These are phyloP conservation scores for Pseudogymnoascus destructans DNA, from an alignment of 2,329 filamentous ascomycete species.

Conservation along the genomic window DNA sequence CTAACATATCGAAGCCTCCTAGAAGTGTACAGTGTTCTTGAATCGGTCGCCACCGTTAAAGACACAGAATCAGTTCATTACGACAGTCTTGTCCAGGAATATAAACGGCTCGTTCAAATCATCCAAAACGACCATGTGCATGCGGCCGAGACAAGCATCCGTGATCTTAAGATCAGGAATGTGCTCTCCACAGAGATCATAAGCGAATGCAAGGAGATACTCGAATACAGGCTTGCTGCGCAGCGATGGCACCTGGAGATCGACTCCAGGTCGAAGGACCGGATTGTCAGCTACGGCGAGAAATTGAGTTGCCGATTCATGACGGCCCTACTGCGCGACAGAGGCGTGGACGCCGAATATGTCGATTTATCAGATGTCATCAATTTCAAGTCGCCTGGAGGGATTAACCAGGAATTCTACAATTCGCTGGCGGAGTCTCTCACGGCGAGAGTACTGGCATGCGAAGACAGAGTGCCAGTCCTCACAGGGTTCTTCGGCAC, in stretches of 20 bases:
- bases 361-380: slow-evolving; percentile 79
- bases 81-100: slow-evolving; percentile 43
- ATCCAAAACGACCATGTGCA: slow-evolving; percentile 72
- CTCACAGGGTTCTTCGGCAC: slow-evolving; percentile 92
- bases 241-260: slow-evolving; percentile 61
- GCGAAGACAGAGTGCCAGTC: slow-evolving; percentile 57
- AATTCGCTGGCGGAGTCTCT: slow-evolving; percentile 48
- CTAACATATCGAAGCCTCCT: slow-evolving; percentile 29
- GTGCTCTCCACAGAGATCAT: slow-evolving; percentile 54
- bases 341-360: slow-evolving; percentile 73
- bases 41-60: slow-evolving; percentile 38
- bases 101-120: slow-evolving; percentile 62
- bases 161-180: slow-evolving; percentile 41
- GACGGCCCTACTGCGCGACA: slow-evolving; percentile 68
- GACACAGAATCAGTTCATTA: slow-evolving; percentile 40
- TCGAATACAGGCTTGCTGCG: slow-evolving; percentile 56
- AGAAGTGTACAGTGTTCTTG: slow-evolving; percentile 45
- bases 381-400: slow-evolving; percentile 45
- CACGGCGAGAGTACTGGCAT: slow-evolving; percentile 49
- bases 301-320: slow-evolving; percentile 91
- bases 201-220: slow-evolving; percentile 65
- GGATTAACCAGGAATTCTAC: slow-evolving; percentile 58
- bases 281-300: slow-evolving; percentile 89
- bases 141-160: slow-evolving; percentile 53
- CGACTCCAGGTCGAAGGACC: slow-evolving; percentile 66